phyloP scores from a whole-genome alignment of 139 green algal genomes.

The Chlamydomonas applanata region DNA sequence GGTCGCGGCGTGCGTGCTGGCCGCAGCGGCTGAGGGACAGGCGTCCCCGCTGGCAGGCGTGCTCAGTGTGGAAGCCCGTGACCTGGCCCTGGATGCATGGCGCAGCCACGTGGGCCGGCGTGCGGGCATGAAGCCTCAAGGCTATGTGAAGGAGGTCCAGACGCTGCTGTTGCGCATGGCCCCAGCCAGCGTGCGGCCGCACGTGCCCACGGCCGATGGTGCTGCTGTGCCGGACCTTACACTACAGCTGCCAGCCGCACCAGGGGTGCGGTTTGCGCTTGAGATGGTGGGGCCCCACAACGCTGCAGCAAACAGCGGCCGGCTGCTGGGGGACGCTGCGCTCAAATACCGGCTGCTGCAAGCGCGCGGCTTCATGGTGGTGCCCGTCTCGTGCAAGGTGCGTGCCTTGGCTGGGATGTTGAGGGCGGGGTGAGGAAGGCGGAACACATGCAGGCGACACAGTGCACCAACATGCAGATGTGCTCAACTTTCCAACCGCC shows the following conservation, averaged over 20 bases:
- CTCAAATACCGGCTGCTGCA: conserved; percentile 58
- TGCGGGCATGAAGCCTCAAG: neutral
- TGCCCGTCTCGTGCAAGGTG: conserved; percentile 36
- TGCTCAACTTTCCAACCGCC: neutral
- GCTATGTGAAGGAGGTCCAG: neutral
- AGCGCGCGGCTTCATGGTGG: conserved; percentile 38
- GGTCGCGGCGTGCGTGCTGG: conserved; percentile 26
- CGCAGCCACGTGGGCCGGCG: neutral
- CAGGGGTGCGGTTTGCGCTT: conserved; percentile 22
- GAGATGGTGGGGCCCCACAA: conserved; percentile 51
- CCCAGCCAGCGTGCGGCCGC: neutral
- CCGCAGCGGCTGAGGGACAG: conserved; percentile 17
- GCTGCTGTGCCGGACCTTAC: conserved; percentile 32
- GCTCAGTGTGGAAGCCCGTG: neutral
- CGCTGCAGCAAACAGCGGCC: conserved; percentile 39
- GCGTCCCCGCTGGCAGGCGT: conserved; percentile 19
- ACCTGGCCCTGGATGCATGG: conserved; percentile 12
- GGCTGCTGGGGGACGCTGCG: conserved; percentile 43
- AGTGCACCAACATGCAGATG: no score
- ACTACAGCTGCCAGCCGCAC: conserved; percentile 7
- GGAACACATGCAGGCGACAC: neutral
- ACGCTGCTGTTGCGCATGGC: neutral
- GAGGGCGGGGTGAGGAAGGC: no score
- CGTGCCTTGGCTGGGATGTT: no score
- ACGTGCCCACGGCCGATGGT: conserved; percentile 30